Evolutionary conservation across 2,329 filamentous ascomycete genomes (phyloP), one percentile per base, ranked within the genome.

Genomic region (Sporothrix globosa): DNA sequence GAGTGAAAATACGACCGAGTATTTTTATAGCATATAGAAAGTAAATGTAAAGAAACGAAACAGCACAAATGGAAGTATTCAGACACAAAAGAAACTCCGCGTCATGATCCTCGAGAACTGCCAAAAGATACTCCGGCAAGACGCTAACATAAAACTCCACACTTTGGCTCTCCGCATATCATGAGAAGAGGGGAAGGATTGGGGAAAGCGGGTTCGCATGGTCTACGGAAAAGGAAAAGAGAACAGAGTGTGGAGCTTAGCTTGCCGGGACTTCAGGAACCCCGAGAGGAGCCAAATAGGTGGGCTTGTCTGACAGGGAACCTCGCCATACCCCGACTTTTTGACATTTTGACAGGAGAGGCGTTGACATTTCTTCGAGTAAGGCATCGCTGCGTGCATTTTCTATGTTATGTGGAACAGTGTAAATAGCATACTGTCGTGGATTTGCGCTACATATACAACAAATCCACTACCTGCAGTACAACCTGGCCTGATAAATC

Each of bases 291-390:
- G 30, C 24, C 21, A 53, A 21, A 41, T 21, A 60, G 56, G 56
- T 41, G 30, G 21, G 34, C n/a, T 60, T 60, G 21, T 9, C 56
- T 60, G 56, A 60, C 56, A 60, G 56, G 56, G 56, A 60, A 60
- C 56, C 56, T 60, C n/a, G 56, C 56, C 30, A 60, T 21, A 19
- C 30, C 56, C 39, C 56, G 56, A 41, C 56, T 10, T 60, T 60
- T 41, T 41, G 4, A 3, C 11, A 6, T 58, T 60, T 41, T n/a
- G 7, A 48, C 2, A 19, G 3, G 13, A 5, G 44, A 17, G 4
- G 44, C 19, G 44, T 48, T 17, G 44, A 19, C 44, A 14, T 17
- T 34, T 34, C 13, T 48, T 48, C 44, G 44, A 48, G 44, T 6
- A 13, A 48, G 44, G 17, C 44, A 4, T 19, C 17, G 44, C 17